Conservation (phyloP, 1,139 yeast genomes). For the Pichia sp. region DNA sequence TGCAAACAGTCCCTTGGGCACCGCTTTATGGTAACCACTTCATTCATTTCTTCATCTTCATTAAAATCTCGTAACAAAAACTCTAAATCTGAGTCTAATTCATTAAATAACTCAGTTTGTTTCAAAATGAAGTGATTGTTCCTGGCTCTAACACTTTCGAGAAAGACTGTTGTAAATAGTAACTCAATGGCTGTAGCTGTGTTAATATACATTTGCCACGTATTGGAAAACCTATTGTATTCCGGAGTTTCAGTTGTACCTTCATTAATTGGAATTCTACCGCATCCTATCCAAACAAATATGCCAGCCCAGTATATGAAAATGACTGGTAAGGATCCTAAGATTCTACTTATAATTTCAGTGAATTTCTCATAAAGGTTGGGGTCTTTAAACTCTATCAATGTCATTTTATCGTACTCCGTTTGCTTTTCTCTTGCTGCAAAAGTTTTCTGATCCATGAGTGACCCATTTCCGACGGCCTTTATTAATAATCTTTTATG, state of each 20-base stretch:
- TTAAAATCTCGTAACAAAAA: constrained; percentile 16
- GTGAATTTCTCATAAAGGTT: constrained; percentile 27
- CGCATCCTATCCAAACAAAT: constrained; percentile 30
- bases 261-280: constrained; percentile 19
- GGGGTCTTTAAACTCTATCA: neutral
- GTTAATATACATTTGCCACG: constrained; percentile 33
- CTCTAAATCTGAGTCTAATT: constrained; percentile 26
- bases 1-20: constrained; percentile 21
- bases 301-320: constrained; percentile 30
- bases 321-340: constrained; percentile 27
- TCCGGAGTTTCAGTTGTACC: constrained; percentile 9
- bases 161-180: constrained; percentile 26
- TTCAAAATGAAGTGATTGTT: constrained; percentile 25
- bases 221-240: constrained; percentile 23
- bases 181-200: constrained; percentile 32
- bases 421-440: neutral
- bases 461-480: neutral
- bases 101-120: constrained; percentile 19
- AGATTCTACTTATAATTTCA: constrained; percentile 14
- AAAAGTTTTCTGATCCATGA: neutral
- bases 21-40: constrained; percentile 17
- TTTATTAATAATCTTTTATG: constrained; percentile 17
- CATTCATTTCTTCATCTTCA: constrained; percentile 21
- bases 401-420: neutral
- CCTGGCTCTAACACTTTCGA: constrained; percentile 30